Evolutionary conservation across 495 filamentous ascomycete genomes (phyloP).

Genomic region (Tuber borchii): DNA sequence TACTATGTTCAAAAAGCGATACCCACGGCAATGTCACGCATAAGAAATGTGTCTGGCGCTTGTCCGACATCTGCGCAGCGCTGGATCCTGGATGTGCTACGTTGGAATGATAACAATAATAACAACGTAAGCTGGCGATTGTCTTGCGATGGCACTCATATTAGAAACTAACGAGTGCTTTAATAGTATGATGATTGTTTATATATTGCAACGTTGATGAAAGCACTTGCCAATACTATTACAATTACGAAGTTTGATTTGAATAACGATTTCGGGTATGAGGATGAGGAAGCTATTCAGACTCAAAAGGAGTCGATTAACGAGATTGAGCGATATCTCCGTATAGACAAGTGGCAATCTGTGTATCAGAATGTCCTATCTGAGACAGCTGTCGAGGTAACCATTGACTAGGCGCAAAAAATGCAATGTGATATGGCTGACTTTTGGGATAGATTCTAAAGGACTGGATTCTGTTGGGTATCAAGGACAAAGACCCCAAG

Average conservation of each 20-base stretch:
- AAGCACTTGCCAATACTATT: slow-evolving; percentile 68
- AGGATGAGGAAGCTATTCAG: slow-evolving; percentile 53
- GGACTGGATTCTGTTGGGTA: slow-evolving; percentile 36
- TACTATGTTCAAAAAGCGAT: slow-evolving; percentile 80
- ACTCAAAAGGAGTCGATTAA: slow-evolving; percentile 62
- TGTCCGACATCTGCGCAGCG: slow-evolving; percentile 67
- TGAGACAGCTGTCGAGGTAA: slow-evolving; percentile 57
- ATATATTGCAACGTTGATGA: slow-evolving; percentile 77
- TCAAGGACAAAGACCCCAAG: slow-evolving; percentile 41
- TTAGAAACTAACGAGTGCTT: slow-evolving; percentile 7
- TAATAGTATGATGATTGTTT: slow-evolving; percentile 69
- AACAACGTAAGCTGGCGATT: slow-evolving; percentile 54
- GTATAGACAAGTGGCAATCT: slow-evolving; percentile 88
- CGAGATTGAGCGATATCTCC: slow-evolving; percentile 81
- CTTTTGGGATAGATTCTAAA: slow-evolving; percentile 23
- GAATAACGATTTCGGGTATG: slow-evolving; percentile 49
- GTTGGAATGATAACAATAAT: slow-evolving; percentile 85
- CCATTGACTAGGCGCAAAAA: not conserved
- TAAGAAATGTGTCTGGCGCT: slow-evolving; percentile 67
- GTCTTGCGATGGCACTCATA: slow-evolving; percentile 6
- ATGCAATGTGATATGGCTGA: slow-evolving; percentile 3
- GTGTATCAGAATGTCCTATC: slow-evolving; percentile 91
- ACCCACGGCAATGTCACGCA: slow-evolving; percentile 65
- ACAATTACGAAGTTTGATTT: slow-evolving; percentile 44
- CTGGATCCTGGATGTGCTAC: slow-evolving; percentile 79